Base-by-base conservation (phyloP, 2,329 filamentous ascomycete species). In the Paecilomyces fulvus region DNA sequence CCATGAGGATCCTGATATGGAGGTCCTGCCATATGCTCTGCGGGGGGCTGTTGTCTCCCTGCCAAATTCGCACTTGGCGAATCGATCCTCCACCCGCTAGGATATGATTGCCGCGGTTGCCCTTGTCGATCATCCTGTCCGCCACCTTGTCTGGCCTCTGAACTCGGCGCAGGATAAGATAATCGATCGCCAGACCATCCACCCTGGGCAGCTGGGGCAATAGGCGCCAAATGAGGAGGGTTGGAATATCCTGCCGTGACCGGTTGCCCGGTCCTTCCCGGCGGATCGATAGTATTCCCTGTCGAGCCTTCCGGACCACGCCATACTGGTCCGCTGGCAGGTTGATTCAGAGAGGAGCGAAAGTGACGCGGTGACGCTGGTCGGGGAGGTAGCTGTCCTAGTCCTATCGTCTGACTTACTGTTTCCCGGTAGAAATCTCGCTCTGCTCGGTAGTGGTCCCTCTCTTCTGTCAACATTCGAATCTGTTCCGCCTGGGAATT, bases 361-460 rank as follows among this genome's bases (percentile, higher is more conserved):
- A 56, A 21, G 21, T 57, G 55, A 14, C 58, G 61, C n/a, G 71
- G 71, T 1, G 71, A 71, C 3, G 66, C 37, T 0, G 70, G 70
- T 31, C 71, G 63, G 14, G 68, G 55, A 12, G 68, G 64, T 10
- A 71, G 54, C 56, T 70, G 61, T 28, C 58, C 61, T 10, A 63
- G 21, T 20, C 67, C 63, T 10, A 64, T 56, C 21, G 67, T 59
- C 23, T 67, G 67, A 52, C 62, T 58, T 23, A 68, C 56, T 8
- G 67, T 57, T 6, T 75, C 72, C 10, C 72, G 70, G 58, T 70
- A 75, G 59, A 70, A 74, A 56, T 76, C 67, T 31, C 73, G 65
- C 53, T 76, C 73, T 0, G 66, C 64, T 17, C 67, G 71, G 56
- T 76, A 76, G 56, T 70, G 68, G 17, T 75, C 72, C 49, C 70